A percentile compares a stretch with the other conserved stretches of the same genome.
Evolutionary conservation across 306 rosid species (phyloP).

Genomic region (Corylus avellana): DNA sequence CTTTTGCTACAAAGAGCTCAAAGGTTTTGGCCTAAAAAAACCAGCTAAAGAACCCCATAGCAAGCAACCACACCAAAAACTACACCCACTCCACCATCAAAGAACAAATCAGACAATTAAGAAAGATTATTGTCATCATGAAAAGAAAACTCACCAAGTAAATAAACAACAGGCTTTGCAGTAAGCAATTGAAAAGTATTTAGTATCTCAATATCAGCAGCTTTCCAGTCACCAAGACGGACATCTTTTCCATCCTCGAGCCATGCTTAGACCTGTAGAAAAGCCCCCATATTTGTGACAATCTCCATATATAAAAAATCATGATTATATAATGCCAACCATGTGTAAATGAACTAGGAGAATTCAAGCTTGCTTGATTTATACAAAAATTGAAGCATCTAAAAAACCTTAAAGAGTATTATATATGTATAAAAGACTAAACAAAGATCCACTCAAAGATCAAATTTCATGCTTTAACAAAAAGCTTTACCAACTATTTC

Average conservation of each 20-base stretch:
- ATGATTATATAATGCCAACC: neutral
- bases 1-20: too few relatives aligned
- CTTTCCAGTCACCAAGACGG: conserved; percentile 96
- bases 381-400: neutral
- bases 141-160: conserved; percentile 63
- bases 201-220: conserved; percentile 86
- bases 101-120: neutral
- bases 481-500: neutral
- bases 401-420: neutral
- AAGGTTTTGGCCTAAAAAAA: too few relatives aligned
- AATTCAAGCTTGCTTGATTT: neutral
- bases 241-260: conserved; percentile 88
- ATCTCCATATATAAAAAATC: neutral
- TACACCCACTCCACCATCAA: too few relatives aligned
- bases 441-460: neutral
- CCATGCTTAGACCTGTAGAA: conserved; percentile 70
- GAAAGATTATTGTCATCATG: neutral
- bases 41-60: too few relatives aligned
- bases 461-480: neutral
- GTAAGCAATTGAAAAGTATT: conserved; percentile 94
- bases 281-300: conserved; percentile 22
- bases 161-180: conserved; percentile 94
- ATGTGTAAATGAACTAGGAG: neutral
- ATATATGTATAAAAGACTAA: neutral
- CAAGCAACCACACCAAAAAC: too few relatives aligned